Evolutionary conservation across 805 yeast species (phyloP), one percentile per base, ranked within the genome.

Genomic region (Hanseniaspora lachancei): DNA sequence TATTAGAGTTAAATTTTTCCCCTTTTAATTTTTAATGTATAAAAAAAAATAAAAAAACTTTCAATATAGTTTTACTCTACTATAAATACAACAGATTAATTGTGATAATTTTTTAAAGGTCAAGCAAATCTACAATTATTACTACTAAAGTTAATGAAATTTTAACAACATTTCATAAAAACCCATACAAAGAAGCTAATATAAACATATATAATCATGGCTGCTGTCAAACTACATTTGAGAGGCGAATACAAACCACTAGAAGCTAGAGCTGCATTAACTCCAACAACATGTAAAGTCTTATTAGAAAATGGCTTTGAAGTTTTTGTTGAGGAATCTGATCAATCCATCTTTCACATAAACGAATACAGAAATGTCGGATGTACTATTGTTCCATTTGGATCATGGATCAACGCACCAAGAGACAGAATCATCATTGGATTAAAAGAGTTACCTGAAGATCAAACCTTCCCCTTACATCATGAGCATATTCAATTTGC

Each of bases 401-500:
- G 95, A 47, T 86, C 96, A 10, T 93, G 99, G 99, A 80, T 79
- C 61, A 64, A 73, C 47, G 97, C 98, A 38, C 97, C 99, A 60
- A 75, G 76, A 59, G 95, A 91, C 63, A 79, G 97, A 68, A 80
- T 91, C 60, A 86, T 93, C 61, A 75, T 86, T 62, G 99, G 98
- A 0, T 80, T 93, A 73, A 93, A 93, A 72, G 99, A 93, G 70
- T 77, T 93, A 66, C 96, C 96, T 41, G 97, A 89, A 71, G 81
- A 81, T 60, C 85, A 82, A 59, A 75, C 80, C 34, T 93, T 91
- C 80, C 98, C 98, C 21, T 78, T 93, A 59, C 78, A 85, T 52
- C 97, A 93, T 69, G 95, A 89, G 70, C 99, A 93, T 71, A 87
- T 93, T 61, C 97, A 93, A 73, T 93, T 93, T 72, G 98, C 99